Base-by-base conservation (phyloP, 768 basidiomycete genomes). In the Russula lepida region DNA sequence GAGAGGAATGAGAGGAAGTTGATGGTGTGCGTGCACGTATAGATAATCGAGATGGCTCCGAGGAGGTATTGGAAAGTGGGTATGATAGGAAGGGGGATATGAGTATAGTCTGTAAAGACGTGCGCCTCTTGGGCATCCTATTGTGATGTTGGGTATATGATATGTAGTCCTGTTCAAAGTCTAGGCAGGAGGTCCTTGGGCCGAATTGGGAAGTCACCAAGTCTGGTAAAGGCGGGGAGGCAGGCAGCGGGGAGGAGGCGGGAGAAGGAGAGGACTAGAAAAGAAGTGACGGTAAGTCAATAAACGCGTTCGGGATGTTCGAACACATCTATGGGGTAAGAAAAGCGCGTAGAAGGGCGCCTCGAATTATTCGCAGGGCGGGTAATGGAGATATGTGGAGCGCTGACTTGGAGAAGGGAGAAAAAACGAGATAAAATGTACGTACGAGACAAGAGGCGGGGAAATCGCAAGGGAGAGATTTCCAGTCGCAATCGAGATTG, bases 101-200 rank as follows among this genome's bases (percentile, higher is more conserved):
- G 67, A 81, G 71, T 52, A 84, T 74, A 60, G 79, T 76, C 67
- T 81, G 80, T 59, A 84, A 69, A 5, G 82, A 84, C 51, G 77
- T 78, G 54, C 79, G 79, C 70, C 78, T 80, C 71, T 75, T 79
- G 49, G 77, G 70, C 76, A 79, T 78, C 64, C 62, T 74, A 69
- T 44, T 30, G 39, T 39, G 25, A 27, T 41, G 49, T 46, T 28
- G 55, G 53, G 62, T 50, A 65, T 50, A 19, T 23, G 48, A 52
- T 53, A 30, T n/a, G 37, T 27, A 46, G 39, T 54, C 27, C 53
- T 52, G 60, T 44, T 32, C 44, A 30, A 30, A n/a, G 28, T 43
- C 32, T 62, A 56, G 47, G 35, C 35, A n/a, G 32, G 28, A 12
- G 21, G 19, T 30, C 32, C n/a, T 35, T 43, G 46, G 46, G 43